Evolutionary conservation across 2,329 filamentous ascomycete species (phyloP).

Genomic region (Thelonectria blattea): DNA sequence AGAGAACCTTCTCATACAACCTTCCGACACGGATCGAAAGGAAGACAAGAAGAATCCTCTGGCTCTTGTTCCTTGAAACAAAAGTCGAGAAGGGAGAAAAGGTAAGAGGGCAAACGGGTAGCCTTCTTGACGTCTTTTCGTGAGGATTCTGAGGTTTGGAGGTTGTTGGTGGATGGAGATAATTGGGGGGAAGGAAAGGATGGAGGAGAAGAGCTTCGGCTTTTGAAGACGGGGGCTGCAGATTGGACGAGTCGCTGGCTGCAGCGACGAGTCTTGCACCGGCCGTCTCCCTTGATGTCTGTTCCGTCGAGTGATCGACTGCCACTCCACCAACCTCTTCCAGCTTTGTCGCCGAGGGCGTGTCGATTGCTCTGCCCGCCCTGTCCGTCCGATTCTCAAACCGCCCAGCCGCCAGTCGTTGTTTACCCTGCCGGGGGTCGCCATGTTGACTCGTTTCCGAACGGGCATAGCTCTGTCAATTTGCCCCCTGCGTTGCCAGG

Average conservation of each 20-base stretch:
- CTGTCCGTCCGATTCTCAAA: constrained; percentile 21
- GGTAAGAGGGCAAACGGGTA: constrained; percentile 40
- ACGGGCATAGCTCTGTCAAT: constrained; percentile 23
- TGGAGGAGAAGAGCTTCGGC: constrained; percentile 41
- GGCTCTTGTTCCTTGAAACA: constrained; percentile 66
- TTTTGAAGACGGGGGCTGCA: constrained; percentile 48
- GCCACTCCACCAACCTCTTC: constrained; percentile 13
- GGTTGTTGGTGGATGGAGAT: constrained; percentile 44
- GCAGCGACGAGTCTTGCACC: constrained; percentile 5
- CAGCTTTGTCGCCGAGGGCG: constrained; percentile 24
- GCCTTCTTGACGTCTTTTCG: constrained; percentile 46
- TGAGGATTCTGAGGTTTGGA: constrained; percentile 36
- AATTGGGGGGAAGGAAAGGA: constrained; percentile 45
- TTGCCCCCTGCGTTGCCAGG: constrained; percentile 19
- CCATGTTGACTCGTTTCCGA: constrained; percentile 35
- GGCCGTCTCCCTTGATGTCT: constrained; percentile 6
- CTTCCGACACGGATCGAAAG: constrained; percentile 68
- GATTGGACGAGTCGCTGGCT: constrained; percentile 37
- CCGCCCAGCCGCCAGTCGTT: constrained; percentile 31
- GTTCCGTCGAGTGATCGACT: constrained; percentile 16
- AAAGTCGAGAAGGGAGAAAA: constrained; percentile 53
- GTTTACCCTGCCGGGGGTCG: constrained; percentile 35
- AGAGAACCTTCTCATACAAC: constrained; percentile 70
- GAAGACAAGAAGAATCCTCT: constrained; percentile 72
- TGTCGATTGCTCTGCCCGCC: constrained; percentile 33